Conservation (phyloP, 1,284 basidiomycete species). For the Leccinum insigne region DNA sequence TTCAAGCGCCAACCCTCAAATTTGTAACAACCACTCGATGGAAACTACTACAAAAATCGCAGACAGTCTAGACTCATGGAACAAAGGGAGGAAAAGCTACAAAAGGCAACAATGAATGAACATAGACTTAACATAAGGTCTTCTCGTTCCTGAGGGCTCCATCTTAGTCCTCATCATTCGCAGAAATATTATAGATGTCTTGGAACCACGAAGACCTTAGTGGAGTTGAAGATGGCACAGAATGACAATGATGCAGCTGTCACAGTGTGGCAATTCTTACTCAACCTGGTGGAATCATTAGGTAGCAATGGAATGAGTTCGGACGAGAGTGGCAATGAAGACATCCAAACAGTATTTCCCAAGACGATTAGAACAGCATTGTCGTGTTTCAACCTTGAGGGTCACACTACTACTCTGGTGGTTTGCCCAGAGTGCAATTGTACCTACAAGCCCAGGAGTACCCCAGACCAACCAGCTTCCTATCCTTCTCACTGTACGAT, state of each 20-base stretch:
- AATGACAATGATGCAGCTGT: not conserved
- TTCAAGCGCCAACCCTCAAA: not conserved
- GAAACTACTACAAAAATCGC: not conserved
- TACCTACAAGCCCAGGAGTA: not conserved
- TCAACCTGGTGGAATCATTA: not conserved
- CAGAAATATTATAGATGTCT: slow-evolving; percentile 3
- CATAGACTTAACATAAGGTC: not conserved
- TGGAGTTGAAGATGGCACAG: not conserved
- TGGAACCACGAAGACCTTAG: not conserved
- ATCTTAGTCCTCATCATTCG: not conserved
- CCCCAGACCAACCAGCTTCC: not conserved
- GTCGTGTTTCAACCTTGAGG: not conserved
- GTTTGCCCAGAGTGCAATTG: not conserved
- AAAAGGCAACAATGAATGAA: slow-evolving; percentile 1
- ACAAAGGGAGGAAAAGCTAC: not conserved
- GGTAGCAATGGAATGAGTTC: slow-evolving; percentile 16
- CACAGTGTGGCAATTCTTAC: slow-evolving; percentile 10
- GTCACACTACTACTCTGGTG: not conserved
- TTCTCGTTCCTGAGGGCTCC: not conserved
- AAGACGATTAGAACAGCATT: not conserved
- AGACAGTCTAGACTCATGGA: not conserved
- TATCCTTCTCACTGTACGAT: not conserved
- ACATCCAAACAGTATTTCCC: slow-evolving; percentile 2
- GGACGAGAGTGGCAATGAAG: slow-evolving; percentile 10
- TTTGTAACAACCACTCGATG: not conserved